Conservation (phyloP, 805 yeast genomes). For the Alloascoidea hylecoeti region DNA sequence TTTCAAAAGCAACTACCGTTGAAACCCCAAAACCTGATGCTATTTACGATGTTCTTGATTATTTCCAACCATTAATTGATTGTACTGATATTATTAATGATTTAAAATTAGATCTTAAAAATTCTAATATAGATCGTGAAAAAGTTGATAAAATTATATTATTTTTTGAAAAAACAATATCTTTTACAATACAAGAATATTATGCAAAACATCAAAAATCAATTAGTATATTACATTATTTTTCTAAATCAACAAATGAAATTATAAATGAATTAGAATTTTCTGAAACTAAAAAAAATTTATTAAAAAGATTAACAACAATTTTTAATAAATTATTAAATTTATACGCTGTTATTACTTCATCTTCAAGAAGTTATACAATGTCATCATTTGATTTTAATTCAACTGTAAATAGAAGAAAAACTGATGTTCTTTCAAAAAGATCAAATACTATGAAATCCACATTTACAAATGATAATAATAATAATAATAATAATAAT, state of each 20-base stretch:
- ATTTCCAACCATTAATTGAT: not conserved
- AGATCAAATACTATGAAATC: no score
- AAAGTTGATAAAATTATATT: not conserved
- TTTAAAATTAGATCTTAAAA: not conserved
- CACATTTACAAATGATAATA: no score
- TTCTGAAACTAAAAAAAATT: not conserved
- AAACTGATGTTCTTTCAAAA: no score
- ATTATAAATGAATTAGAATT: not conserved
- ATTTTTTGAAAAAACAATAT: not conserved
- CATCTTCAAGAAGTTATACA: no score
- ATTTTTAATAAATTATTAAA: not conserved
- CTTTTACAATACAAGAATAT: not conserved
- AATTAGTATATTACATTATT: not conserved
- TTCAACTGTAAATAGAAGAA: not conserved
- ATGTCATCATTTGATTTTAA: not conserved
- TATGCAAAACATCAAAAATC: not conserved
- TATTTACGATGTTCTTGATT: not conserved
- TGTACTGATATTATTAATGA: not conserved
- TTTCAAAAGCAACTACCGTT: no score
- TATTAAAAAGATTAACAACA: not conserved
- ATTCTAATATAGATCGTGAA: not conserved
- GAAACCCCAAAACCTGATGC: not conserved
- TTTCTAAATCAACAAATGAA: not conserved
- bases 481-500: no score
- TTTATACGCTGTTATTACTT: not conserved